Percentiles rank a stretch among this genome's conserved stretches.
Evolutionary conservation across 176 grass and related monocot genomes (phyloP).

Genomic region (Avena atlantica): DNA sequence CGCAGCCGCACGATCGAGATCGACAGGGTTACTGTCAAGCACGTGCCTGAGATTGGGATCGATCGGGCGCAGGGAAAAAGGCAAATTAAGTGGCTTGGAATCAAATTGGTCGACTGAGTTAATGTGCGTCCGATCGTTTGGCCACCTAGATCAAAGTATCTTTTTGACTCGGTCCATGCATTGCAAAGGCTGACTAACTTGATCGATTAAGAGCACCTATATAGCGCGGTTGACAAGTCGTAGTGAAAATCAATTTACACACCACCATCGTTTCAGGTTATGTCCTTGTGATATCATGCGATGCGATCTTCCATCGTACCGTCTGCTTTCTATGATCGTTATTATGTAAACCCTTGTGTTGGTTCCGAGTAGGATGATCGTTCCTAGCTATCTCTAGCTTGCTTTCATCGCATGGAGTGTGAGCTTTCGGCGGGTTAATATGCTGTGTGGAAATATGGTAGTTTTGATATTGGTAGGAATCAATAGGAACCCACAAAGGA

Average conservation of each 20-base stretch:
- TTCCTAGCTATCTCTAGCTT: background rate
- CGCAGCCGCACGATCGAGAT: background rate
- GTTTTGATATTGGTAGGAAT: too few relatives aligned
- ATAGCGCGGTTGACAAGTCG: background rate
- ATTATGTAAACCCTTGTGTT: background rate
- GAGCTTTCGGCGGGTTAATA: background rate
- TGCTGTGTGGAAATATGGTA: too few relatives aligned
- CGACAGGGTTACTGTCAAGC: background rate
- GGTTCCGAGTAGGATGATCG: background rate
- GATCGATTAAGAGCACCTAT: too few relatives aligned
- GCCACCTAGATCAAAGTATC: background rate
- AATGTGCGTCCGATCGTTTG: background rate
- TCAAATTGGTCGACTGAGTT: background rate
- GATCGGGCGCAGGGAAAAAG: background rate
- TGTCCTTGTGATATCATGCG: background rate
- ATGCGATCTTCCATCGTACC: background rate
- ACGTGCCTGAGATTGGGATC: slow-evolving; percentile 26
- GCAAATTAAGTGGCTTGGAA: background rate
- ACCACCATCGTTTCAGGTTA: background rate
- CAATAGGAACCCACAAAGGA: too few relatives aligned
- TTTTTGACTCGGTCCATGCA: slow-evolving; percentile 25
- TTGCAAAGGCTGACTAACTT: background rate
- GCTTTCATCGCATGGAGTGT: background rate
- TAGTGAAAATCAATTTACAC: slow-evolving; percentile 20
- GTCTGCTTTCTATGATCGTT: background rate